Base-by-base conservation (phyloP, 1,284 basidiomycete genomes). In the Mycosarcoma mackinlayi region DNA sequence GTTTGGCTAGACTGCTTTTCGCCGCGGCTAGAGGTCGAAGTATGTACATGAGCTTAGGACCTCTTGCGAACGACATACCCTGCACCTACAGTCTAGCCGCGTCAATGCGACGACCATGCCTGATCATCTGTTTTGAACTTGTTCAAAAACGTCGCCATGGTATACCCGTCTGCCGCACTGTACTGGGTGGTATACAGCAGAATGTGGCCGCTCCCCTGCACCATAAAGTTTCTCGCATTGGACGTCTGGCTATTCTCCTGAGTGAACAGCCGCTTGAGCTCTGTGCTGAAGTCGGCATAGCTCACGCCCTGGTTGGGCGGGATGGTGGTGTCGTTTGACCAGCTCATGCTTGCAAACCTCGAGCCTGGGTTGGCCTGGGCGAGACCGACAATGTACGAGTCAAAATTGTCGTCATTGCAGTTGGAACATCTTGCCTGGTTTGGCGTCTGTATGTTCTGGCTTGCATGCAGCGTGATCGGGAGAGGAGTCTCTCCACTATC, bases 61-160 rank as follows among this genome's bases (percentile, higher is more conserved):
- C n/a, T n/a, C n/a, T n/a, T n/a, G n/a, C n/a, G n/a, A n/a, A n/a
- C n/a, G n/a, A n/a, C n/a, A n/a, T n/a, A n/a, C n/a, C n/a, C n/a
- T n/a, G n/a, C n/a, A n/a, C n/a, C n/a, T n/a, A n/a, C n/a, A n/a
- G n/a, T n/a, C n/a, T n/a, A n/a, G n/a, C n/a, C n/a, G n/a, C n/a
- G n/a, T 28, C 40, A 66, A 27, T 66, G 63, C 5, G 63, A 66
- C 5, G 47, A 41, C 63, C 63, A 66, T 4, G 14, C 21, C 2
- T 48, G 33, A 60, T 60, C 57, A 19, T 60, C 57, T 7, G 52
- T 66, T 40, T 52, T 66, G 34, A 66, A 60, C 48, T 66, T 56
- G 56, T 56, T 60, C 56, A 66, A 48, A 11, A 55, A 66, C 10
- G 42, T 56, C 7, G 53, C 56, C 40, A 47, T 42, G 4, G 52